A percentile compares a stretch with the other conserved stretches of the same genome.
Evolutionary conservation across 2,329 filamentous ascomycete species (phyloP).

Genomic region (Phialophora expanda): DNA sequence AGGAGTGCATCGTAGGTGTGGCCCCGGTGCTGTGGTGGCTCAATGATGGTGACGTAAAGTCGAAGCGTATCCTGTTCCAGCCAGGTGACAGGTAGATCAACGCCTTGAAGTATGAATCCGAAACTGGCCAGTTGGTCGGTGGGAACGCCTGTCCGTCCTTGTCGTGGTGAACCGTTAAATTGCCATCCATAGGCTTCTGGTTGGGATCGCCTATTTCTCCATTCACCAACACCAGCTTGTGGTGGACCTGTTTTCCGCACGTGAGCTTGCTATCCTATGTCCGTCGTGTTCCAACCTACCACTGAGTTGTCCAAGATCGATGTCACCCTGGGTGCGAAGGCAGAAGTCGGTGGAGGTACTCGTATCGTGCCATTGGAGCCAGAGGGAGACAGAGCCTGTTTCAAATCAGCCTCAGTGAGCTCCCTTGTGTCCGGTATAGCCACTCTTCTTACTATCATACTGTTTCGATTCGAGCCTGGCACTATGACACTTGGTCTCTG

Average conservation of each 20-base stretch:
- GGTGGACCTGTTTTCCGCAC: slow-evolving; percentile 70
- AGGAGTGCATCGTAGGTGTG: slow-evolving; percentile 74
- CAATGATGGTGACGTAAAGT: slow-evolving; percentile 83
- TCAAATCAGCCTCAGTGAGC: not conserved
- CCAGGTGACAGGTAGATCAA: slow-evolving; percentile 89
- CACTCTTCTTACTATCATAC: slow-evolving; percentile 47
- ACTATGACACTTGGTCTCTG: slow-evolving; percentile 54
- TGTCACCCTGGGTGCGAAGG: slow-evolving; percentile 78
- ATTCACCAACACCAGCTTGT: slow-evolving; percentile 82
- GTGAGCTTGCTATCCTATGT: slow-evolving; percentile 12
- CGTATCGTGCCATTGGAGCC: slow-evolving; percentile 45
- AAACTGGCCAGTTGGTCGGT: slow-evolving; percentile 82
- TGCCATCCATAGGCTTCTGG: slow-evolving; percentile 75
- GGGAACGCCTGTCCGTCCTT: slow-evolving; percentile 77
- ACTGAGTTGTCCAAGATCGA: slow-evolving; percentile 83
- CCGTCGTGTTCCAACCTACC: slow-evolving; percentile 61
- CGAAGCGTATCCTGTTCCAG: slow-evolving; percentile 83
- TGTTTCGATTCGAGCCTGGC: slow-evolving; percentile 50
- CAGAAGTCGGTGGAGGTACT: slow-evolving; percentile 68
- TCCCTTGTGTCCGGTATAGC: no score
- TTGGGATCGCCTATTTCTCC: slow-evolving; percentile 78
- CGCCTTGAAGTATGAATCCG: slow-evolving; percentile 87
- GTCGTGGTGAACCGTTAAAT: slow-evolving; percentile 76
- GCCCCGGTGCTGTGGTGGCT: slow-evolving; percentile 64
- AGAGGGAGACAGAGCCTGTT: slow-evolving; percentile 43